Evolutionary conservation across 805 yeast genomes (phyloP), one percentile per base, ranked within the genome.

Genomic region (Schwanniomyces occidentalis): DNA sequence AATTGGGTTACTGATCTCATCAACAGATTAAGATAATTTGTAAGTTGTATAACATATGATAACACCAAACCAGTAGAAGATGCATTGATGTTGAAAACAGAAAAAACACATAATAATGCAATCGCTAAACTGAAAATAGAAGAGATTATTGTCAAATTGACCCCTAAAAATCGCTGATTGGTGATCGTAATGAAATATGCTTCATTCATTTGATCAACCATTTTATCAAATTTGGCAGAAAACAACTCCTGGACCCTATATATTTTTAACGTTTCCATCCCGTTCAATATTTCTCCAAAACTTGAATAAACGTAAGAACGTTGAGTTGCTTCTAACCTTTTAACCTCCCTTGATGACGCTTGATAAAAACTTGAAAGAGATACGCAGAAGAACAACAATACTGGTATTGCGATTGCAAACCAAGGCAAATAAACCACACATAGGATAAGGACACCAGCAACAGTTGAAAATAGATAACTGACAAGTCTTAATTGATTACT

Each of bases 351-450:
- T 1, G 88, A 76, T 1, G 86, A 72, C 1, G 83, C 80, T 46
- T 82, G 81, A 51, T 85, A 85, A 50, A 65, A 79, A 33, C 69
- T 62, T 8, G 81, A 64, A 29, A 73, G 54, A 4, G 57, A 43
- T 20, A 71, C 44, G 42, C 73, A 75, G 13, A 75, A 45, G 16
- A 65, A 44, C 2, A 62, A 47, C 39, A 82, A 54, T 18, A 78
- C 71, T 8, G 85, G 80, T 23, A 82, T 54, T 3, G 79, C 80
- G 38, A 82, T 69, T 2, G 88, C 85, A 55, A 80, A 78, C 77
- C 82, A 85, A 2, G 90, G 90, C 37, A 85, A 61, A 48, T 82
- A 84, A 40, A 80, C 73, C 31, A 83, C 73, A 55, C 85, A 77
- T 41, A 81, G 38, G 22, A 84, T 70, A 35, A 84, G 48, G 15